Percentiles rank a stretch among this genome's conserved stretches.
These are phyloP conservation scores for Viola pubescens DNA, from an alignment of 441 rosid genomes.

Conservation along the genomic window DNA sequence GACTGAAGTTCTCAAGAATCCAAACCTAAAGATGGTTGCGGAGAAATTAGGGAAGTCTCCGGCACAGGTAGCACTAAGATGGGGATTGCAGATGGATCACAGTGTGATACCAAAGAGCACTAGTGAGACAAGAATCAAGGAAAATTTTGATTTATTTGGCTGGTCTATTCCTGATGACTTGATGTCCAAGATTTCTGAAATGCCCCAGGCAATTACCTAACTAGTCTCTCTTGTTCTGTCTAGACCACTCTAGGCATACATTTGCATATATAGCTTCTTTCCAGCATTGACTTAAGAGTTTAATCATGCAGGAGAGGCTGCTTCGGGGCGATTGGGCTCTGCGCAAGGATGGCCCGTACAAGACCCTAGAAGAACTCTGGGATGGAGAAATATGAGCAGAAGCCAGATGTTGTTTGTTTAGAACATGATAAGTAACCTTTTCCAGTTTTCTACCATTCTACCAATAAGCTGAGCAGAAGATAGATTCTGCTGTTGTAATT, in stretches of 20 bases:
- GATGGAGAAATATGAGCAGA: slow-evolving; percentile 42
- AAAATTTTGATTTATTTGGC: slow-evolving; percentile 41
- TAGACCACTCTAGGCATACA: not conserved
- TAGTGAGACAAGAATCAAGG: slow-evolving; percentile 43
- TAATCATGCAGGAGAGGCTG: slow-evolving; percentile 36
- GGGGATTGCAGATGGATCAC: slow-evolving; percentile 63
- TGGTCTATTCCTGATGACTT: slow-evolving; percentile 53
- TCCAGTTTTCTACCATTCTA: not conserved
- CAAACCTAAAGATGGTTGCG: slow-evolving; percentile 29
- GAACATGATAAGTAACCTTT: too few relatives aligned
- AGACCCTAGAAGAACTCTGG: slow-evolving; percentile 49
- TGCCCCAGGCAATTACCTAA: slow-evolving; percentile 38
- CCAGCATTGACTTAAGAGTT: not conserved
- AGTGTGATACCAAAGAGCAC: slow-evolving; percentile 57
- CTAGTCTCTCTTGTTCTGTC: not conserved
- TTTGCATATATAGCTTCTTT: not conserved
- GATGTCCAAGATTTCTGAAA: slow-evolving; percentile 35
- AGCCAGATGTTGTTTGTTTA: not conserved
- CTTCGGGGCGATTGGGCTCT: slow-evolving; percentile 28
- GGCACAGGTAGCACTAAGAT: slow-evolving; percentile 48
- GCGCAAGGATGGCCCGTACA: slow-evolving; percentile 39
- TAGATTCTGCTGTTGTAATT: not conserved
- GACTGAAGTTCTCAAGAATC: slow-evolving; percentile 35
- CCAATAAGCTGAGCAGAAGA: not conserved
- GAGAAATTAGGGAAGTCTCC: slow-evolving; percentile 41